Conservation (phyloP, 768 basidiomycete species). For the Russula earlei region DNA sequence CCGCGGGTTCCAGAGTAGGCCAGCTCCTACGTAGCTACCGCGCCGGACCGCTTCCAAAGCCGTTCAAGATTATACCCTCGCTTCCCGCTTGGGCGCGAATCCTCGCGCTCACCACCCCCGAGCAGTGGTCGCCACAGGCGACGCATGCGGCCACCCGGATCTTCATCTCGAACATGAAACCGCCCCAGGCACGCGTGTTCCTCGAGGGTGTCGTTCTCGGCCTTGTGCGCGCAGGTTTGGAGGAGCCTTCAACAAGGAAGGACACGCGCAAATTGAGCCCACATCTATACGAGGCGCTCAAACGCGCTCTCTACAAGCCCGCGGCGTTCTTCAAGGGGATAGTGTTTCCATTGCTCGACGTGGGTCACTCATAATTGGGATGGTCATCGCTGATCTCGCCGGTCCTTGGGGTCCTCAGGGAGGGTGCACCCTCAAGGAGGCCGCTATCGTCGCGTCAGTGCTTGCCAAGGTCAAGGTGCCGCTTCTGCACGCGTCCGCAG, state of each 20-base stretch:
- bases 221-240: constrained; percentile 82
- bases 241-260: constrained; percentile 28
- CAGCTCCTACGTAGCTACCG: constrained; percentile 79
- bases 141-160: constrained; percentile 90
- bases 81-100: constrained; percentile 94
- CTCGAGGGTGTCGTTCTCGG: constrained; percentile 87
- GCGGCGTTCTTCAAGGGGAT: constrained; percentile 98
- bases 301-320: constrained; percentile 90
- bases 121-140: constrained; percentile 93
- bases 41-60: constrained; percentile 89
- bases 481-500: constrained; percentile 93
- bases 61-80: constrained; percentile 96
- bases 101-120: constrained; percentile 84
- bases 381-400: not conserved
- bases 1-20: constrained; percentile 53
- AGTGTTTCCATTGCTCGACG: constrained; percentile 90
- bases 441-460: constrained; percentile 87
- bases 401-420: constrained; percentile 33
- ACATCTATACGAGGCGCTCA: constrained; percentile 90
- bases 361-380: constrained; percentile 30
- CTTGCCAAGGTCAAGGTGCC: constrained; percentile 87
- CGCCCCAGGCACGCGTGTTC: constrained; percentile 86
- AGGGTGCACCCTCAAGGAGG: constrained; percentile 89
- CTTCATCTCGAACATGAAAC: constrained; percentile 95
- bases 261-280: constrained; percentile 80